These are phyloP conservation scores for Tulasnella sp. DNA, from an alignment of 768 basidiomycete species.

Conservation along the genomic window DNA sequence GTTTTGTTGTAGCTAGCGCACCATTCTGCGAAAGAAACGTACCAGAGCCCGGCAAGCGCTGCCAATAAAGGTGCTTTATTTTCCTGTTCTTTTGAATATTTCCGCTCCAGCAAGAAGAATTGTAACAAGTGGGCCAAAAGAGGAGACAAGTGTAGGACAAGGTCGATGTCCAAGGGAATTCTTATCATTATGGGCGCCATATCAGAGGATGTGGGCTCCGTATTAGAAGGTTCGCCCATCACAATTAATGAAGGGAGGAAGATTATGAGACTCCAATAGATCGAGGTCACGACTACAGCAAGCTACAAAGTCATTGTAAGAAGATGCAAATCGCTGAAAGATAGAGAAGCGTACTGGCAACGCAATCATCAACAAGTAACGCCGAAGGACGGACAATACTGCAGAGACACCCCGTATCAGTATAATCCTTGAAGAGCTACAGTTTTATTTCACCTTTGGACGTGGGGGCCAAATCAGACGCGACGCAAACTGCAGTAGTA, in stretches of 20 bases:
- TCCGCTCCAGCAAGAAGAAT: conserved; percentile 53
- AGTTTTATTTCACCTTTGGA: conserved; percentile 23
- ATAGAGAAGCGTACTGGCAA: conserved; percentile 39
- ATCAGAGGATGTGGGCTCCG: conserved; percentile 25
- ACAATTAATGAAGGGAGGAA: conserved; percentile 48
- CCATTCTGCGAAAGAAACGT: conserved; percentile 53
- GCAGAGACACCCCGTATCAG: conserved; percentile 7
- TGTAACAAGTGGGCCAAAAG: conserved; percentile 45
- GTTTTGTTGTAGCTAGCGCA: conserved; percentile 46
- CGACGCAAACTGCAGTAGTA: conserved; percentile 30
- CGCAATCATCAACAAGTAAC: conserved; percentile 46
- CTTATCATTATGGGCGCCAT: conserved; percentile 26
- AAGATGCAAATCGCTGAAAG: conserved; percentile 25
- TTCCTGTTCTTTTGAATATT: conserved; percentile 32
- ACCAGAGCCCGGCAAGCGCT: conserved; percentile 32
- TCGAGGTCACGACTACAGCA: conserved; percentile 36
- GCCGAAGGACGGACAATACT: conserved; percentile 38
- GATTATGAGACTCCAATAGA: conserved; percentile 58
- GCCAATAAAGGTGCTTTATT: conserved; percentile 27
- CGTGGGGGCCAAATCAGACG: conserved; percentile 25
- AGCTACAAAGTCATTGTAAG: conserved; percentile 23
- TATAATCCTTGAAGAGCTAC: conserved; percentile 17
- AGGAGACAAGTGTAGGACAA: conserved; percentile 55
- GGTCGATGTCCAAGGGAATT: conserved; percentile 41
- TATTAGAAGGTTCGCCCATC: conserved; percentile 23